phyloP scores from a whole-genome alignment of 139 green algal genomes.

The Coccomyxa sp. region DNA sequence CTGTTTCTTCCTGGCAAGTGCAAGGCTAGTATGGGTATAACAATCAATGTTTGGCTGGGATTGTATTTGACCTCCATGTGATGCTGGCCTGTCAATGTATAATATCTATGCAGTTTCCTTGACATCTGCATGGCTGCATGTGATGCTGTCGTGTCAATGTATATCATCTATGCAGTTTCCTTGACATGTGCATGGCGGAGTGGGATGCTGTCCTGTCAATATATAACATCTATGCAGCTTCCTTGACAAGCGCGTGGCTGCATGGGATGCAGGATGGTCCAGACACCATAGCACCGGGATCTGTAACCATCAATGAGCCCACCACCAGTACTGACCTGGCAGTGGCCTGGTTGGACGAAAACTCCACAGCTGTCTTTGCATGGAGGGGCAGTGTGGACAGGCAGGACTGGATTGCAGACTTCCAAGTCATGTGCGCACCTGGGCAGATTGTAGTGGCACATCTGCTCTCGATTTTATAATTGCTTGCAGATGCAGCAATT shows the following conservation, averaged over 20 bases:
- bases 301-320: background rate
- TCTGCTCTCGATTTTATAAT: background rate
- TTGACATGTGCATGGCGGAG: background rate
- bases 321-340: background rate
- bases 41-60: too few species aligned
- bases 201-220: too few species aligned
- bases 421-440: background rate
- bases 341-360: background rate
- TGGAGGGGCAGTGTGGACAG: background rate
- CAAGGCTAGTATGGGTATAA: too few species aligned
- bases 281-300: background rate
- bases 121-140: background rate
- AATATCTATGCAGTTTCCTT: too few species aligned
- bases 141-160: too few species aligned
- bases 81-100: too few species aligned
- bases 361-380: background rate
- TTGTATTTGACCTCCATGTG: too few species aligned
- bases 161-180: too few species aligned
- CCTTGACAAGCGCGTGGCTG: background rate
- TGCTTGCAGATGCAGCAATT: background rate
- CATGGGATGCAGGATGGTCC: background rate
- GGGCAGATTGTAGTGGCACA: background rate
- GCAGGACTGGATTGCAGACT: background rate
- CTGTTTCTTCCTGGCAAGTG: too few species aligned
- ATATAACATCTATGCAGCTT: too few species aligned